Percentiles rank a stretch among this genome's conserved stretches.
Conservation (phyloP, 768 basidiomycete genomes). For the Phlebiopsis flavidoalba region DNA sequence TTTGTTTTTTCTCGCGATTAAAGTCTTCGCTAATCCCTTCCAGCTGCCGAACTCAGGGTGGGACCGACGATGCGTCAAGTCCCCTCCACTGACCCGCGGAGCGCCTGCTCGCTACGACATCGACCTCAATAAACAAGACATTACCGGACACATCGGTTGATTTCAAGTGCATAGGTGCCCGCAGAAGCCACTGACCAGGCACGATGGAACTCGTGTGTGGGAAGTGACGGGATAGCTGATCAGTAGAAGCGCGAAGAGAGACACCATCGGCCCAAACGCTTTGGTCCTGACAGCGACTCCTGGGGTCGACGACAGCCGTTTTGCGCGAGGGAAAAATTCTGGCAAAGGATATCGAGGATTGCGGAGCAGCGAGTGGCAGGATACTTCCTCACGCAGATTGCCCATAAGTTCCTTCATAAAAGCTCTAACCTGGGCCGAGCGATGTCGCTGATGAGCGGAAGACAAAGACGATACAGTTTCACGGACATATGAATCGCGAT, state of each 20-base stretch:
- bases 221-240: background rate
- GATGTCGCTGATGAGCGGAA: background rate
- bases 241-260: background rate
- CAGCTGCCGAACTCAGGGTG: conserved; percentile 6
- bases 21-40: background rate
- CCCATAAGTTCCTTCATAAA: background rate
- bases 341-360: background rate
- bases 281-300: conserved; percentile 10
- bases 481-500: background rate
- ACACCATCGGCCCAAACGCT: background rate
- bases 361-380: background rate
- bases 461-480: background rate
- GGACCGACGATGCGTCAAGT: conserved; percentile 1
- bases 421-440: background rate
- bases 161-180: conserved; percentile 1
- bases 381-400: background rate
- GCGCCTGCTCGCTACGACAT: background rate
- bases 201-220: conserved; percentile 8
- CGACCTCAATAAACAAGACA: background rate
- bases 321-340: background rate
- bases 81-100: no score
- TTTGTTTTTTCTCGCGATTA: conserved; percentile 2
- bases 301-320: conserved; percentile 6
- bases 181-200: background rate
- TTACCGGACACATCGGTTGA: background rate